phyloP scores from a whole-genome alignment of 2,329 filamentous ascomycete genomes.

The Westerdykella aurantiaca region DNA sequence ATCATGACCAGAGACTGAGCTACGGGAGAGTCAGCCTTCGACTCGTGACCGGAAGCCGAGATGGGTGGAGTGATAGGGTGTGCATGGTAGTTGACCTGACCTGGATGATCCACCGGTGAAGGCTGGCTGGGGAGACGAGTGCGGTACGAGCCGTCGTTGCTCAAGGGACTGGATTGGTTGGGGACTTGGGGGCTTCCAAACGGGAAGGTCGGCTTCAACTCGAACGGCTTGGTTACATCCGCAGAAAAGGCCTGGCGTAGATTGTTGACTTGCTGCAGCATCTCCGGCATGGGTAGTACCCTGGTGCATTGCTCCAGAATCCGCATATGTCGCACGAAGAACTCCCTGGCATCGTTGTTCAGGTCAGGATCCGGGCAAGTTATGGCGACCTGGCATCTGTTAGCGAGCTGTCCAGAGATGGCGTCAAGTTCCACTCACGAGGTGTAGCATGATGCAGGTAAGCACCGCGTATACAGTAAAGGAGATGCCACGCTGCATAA shows the following conservation, averaged over 20 bases:
- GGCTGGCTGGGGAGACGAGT: slow-evolving; percentile 45
- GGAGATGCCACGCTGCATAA: slow-evolving; percentile 90
- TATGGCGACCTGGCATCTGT: slow-evolving; percentile 66
- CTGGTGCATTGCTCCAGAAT: slow-evolving; percentile 79
- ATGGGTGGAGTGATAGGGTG: slow-evolving; percentile 78
- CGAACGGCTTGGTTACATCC: slow-evolving; percentile 77
- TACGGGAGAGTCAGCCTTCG: slow-evolving; percentile 70
- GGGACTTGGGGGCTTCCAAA: slow-evolving; percentile 70
- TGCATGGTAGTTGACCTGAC: slow-evolving; percentile 59
- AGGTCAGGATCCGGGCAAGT: slow-evolving; percentile 89
- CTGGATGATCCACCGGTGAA: slow-evolving; percentile 47
- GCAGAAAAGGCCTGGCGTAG: slow-evolving; percentile 88
- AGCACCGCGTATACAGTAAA: slow-evolving; percentile 91
- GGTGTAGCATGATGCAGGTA: slow-evolving; percentile 85
- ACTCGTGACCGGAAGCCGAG: slow-evolving; percentile 65
- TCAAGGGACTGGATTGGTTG: slow-evolving; percentile 57
- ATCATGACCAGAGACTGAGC: slow-evolving; percentile 68
- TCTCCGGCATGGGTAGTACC: slow-evolving; percentile 82
- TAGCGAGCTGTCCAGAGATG: slow-evolving; percentile 4
- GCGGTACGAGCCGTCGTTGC: slow-evolving; percentile 45
- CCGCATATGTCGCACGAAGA: slow-evolving; percentile 89
- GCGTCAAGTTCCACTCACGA: slow-evolving; percentile 57
- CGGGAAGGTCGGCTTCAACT: slow-evolving; percentile 80
- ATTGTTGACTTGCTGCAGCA: slow-evolving; percentile 83
- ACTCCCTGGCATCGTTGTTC: slow-evolving; percentile 77